phyloP scores from a whole-genome alignment of 768 basidiomycete species.

The Kwoniella sp. region DNA sequence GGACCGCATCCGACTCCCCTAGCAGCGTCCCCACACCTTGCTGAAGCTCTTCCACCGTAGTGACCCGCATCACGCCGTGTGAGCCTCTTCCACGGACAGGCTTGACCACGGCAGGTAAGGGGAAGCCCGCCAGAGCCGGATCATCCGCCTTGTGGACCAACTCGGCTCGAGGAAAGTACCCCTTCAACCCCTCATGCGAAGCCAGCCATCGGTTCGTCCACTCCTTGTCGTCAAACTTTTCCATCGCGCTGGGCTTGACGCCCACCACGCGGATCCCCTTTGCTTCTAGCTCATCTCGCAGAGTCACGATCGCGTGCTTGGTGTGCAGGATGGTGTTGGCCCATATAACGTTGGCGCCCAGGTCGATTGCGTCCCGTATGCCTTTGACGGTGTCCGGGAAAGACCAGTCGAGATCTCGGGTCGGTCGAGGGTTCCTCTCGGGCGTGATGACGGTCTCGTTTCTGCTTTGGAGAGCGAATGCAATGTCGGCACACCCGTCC shows the following conservation, averaged over 20 bases:
- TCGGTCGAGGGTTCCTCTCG: constrained; percentile 3
- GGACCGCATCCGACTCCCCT: constrained; percentile 28
- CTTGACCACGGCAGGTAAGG: constrained; percentile 36
- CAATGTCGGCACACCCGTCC: constrained; percentile 40
- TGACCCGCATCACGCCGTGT: constrained; percentile 38
- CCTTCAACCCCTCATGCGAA: constrained; percentile 16
- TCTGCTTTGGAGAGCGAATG: constrained; percentile 20
- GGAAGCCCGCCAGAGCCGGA: constrained; percentile 2
- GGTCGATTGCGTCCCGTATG: constrained; percentile 26
- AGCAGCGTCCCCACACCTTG: constrained; percentile 6
- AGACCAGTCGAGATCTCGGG: constrained; percentile 29
- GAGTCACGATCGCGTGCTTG: constrained; percentile 29
- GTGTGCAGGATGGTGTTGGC: constrained; percentile 39
- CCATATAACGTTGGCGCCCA: constrained; percentile 39
- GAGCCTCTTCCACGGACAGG: constrained; percentile 44
- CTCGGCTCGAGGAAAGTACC: constrained; percentile 15
- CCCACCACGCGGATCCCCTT: constrained; percentile 29
- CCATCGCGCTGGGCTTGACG: constrained; percentile 24
- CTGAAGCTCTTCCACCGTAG: constrained; percentile 15
- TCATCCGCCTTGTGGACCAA: constrained; percentile 5
- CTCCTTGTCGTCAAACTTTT: constrained; percentile 43
- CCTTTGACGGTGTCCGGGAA: constrained; percentile 40
- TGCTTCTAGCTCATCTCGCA: constrained; percentile 10
- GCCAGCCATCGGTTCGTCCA: constrained; percentile 35
- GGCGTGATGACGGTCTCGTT: constrained; percentile 30